Base-by-base conservation (phyloP, 164 flowering plant genomes). In the Kingdonia uniflora region DNA sequence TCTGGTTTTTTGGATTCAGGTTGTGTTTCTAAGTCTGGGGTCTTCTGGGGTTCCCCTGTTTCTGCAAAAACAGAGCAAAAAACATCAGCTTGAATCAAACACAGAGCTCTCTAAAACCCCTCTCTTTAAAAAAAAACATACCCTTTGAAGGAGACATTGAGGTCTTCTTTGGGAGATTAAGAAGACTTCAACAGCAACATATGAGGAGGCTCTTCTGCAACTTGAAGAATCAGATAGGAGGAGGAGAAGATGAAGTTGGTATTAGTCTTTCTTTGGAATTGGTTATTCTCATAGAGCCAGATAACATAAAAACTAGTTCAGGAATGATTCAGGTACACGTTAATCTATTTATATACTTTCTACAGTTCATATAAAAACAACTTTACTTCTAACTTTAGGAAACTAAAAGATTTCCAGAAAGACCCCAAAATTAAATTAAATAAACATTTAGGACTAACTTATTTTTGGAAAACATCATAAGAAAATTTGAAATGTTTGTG, bases 271-370 rank as follows among this genome's bases (percentile, higher is more conserved):
- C 66, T 75, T 72, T 33, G 4, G 26, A 52, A 43, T 13, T 62
- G 64, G 74, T 63, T 69, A 72, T 64, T 69, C 74, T 61, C 48
- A 29, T 3, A 40, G 57, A 47, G 46, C 49, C 55, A 19, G 46
- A 42, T 56, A 55, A 54, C 26, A 55, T 4, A 29, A 26, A 57
- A 57, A 21, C 65, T 26, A 49, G 62, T 22, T 39, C 23, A 35
- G 49, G 51, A 49, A 19, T 53, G 70, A 52, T 53, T 65, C 64
- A 64, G 56, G 35, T 3, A 29, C 35, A 29, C 4, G 8, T 3
- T 49, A 11, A 59, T 49, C 57, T 66, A 69, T 73, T 69, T 73
- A 73, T 69, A 61, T 58, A 42, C 19, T 15, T 33, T 14, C 24
- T 26, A 7, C 48, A 19, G 21, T 11, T 58, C 42, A 19, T 26